These are phyloP conservation scores for Stenocarpella maydis DNA, from an alignment of 2,329 filamentous ascomycete species.

Conservation along the genomic window DNA sequence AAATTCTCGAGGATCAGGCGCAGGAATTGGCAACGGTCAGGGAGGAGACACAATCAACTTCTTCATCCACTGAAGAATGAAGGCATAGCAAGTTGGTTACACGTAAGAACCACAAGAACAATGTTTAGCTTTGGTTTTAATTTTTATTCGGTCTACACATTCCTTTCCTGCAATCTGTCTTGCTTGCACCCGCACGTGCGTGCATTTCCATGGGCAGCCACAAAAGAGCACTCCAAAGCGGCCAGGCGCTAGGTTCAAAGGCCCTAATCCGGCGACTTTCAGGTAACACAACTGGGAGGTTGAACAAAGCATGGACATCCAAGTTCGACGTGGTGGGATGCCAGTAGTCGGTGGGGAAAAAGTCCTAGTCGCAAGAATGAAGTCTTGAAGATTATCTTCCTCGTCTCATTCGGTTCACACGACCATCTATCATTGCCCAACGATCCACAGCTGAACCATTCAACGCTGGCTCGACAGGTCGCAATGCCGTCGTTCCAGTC, in stretches of 20 bases:
- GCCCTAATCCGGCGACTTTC: conserved; percentile 16
- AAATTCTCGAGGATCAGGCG: neutral
- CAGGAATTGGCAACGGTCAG: neutral
- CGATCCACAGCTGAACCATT: neutral
- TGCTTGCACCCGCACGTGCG: too few species aligned
- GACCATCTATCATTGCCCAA: neutral
- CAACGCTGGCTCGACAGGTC: neutral
- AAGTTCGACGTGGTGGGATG: neutral
- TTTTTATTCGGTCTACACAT: too few species aligned
- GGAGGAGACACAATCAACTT: neutral
- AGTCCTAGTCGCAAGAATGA: neutral
- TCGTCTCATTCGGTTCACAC: neutral
- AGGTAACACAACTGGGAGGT: conserved; percentile 1
- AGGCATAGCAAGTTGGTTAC: neutral
- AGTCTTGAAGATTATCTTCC: neutral
- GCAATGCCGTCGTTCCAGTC: conserved; percentile 13
- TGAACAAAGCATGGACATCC: conserved; percentile 7
- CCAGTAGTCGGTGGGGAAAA: neutral
- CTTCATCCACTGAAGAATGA: neutral
- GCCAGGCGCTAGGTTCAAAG: conserved; percentile 4
- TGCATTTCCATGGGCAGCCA: neutral
- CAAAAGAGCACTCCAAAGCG: neutral
- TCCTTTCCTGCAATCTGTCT: too few species aligned
- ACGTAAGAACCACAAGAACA: too few species aligned
- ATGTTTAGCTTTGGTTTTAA: too few species aligned